Evolutionary conservation across 768 basidiomycete species (phyloP).

Genomic region (Pulveroboletus sp.): DNA sequence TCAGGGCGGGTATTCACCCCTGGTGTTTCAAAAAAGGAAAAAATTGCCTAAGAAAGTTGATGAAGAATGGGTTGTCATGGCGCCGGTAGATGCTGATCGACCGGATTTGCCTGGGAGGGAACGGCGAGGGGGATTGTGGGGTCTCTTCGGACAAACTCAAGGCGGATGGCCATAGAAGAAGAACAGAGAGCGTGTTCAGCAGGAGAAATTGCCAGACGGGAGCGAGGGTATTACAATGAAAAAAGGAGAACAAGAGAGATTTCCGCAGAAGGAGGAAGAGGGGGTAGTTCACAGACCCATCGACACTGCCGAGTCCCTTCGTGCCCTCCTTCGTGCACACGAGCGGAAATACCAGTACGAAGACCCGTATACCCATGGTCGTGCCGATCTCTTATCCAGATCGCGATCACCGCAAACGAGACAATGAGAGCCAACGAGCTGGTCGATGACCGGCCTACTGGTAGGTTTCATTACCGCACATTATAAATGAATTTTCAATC

Average conservation of each 20-base stretch:
- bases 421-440: too few species aligned
- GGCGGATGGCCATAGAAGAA: background rate
- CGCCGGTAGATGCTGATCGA: background rate
- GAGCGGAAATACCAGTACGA: too few species aligned
- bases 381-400: too few species aligned
- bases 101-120: background rate
- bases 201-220: background rate
- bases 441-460: too few species aligned
- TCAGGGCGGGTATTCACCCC: background rate
- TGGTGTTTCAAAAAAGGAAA: too few species aligned
- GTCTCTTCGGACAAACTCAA: background rate
- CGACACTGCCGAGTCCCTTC: too few species aligned
- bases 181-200: background rate
- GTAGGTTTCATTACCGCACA: too few species aligned
- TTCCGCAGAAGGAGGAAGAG: background rate
- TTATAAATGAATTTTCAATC: too few species aligned
- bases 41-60: background rate
- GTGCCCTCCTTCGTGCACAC: too few species aligned
- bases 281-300: background rate
- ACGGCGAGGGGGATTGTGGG: background rate
- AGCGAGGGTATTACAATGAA: too few species aligned
- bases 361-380: too few species aligned
- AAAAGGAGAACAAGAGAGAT: background rate
- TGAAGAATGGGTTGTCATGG: background rate
- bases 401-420: too few species aligned